Evolutionary conservation across 768 basidiomycete genomes (phyloP).

Genomic region (Boletus speciosus): DNA sequence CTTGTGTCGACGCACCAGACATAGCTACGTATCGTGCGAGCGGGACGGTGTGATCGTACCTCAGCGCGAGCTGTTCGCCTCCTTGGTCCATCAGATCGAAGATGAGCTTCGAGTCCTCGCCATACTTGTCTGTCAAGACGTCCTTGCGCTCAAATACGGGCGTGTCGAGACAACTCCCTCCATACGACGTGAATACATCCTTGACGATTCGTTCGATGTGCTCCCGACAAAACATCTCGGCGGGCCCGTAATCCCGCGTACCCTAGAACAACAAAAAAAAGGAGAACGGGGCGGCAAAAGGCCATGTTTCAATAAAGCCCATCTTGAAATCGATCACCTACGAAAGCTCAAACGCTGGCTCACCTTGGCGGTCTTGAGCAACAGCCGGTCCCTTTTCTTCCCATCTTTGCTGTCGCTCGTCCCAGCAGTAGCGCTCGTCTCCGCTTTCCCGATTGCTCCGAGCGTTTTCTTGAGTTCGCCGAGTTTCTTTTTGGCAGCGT

Average conservation of each 20-base stretch:
- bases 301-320: not conserved
- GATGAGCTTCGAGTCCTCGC: slow-evolving; percentile 95
- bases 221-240: slow-evolving; percentile 88
- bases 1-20: slow-evolving; percentile 75
- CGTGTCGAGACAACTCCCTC: slow-evolving; percentile 91
- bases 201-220: slow-evolving; percentile 88
- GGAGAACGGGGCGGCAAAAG: not conserved
- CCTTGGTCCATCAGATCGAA: slow-evolving; percentile 98
- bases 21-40: slow-evolving; percentile 95
- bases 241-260: slow-evolving; percentile 90
- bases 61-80: slow-evolving; percentile 89
- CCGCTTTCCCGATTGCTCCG: slow-evolving; percentile 37
- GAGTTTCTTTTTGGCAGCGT: slow-evolving; percentile 65
- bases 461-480: slow-evolving; percentile 64
- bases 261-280: slow-evolving; percentile 49
- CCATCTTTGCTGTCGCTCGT: slow-evolving; percentile 37
- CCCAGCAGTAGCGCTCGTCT: slow-evolving; percentile 32
- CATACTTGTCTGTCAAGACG: slow-evolving; percentile 93
- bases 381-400: slow-evolving; percentile 66
- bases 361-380: slow-evolving; percentile 94
- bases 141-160: slow-evolving; percentile 99
- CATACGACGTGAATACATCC: slow-evolving; percentile 83
- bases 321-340: slow-evolving; percentile 7
- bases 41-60: slow-evolving; percentile 97
- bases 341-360: slow-evolving; percentile 18